A percentile compares a stretch with the other conserved stretches of the same genome.
These are phyloP conservation scores for Camptophora hylomeconis DNA, from an alignment of 2,329 filamentous ascomycete genomes.

Conservation along the genomic window DNA sequence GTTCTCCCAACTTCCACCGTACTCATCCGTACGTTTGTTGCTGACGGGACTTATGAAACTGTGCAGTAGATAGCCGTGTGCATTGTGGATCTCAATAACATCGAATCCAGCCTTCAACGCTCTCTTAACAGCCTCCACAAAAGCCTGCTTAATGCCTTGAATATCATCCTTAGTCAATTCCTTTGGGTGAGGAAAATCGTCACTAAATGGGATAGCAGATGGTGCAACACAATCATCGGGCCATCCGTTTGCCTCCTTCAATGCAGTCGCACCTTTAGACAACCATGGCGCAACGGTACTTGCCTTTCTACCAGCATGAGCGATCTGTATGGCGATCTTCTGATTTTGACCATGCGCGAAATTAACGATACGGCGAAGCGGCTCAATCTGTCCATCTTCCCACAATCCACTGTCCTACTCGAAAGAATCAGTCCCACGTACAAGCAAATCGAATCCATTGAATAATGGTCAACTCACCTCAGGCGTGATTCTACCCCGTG, in stretches of 20 bases:
- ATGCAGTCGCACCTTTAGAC: conserved; percentile 39
- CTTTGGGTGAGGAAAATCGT: conserved; percentile 47
- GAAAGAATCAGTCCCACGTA: conserved; percentile 20
- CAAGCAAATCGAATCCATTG: conserved; percentile 58
- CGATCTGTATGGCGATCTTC: conserved; percentile 63
- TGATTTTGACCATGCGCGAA: conserved; percentile 43
- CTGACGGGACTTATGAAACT: conserved; percentile 54
- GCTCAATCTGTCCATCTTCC: conserved; percentile 67
- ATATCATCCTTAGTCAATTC: conserved; percentile 60
- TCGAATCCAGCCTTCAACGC: conserved; percentile 61
- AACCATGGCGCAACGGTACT: conserved; percentile 53
- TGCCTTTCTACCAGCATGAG: conserved; percentile 60
- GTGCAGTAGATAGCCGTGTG: conserved; percentile 64
- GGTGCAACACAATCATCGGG: conserved; percentile 43
- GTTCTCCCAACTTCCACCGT: conserved; percentile 45
- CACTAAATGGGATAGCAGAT: conserved; percentile 48
- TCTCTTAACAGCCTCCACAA: conserved; percentile 35
- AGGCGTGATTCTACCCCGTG: conserved; percentile 72
- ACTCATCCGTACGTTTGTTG: conserved; percentile 51
- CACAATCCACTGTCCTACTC: conserved; percentile 59
- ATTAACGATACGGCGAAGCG: conserved; percentile 19
- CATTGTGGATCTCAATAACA: conserved; percentile 65
- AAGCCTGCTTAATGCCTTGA: conserved; percentile 22
- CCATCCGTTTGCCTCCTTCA: conserved; percentile 39
- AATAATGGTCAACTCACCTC: conserved; percentile 71